Evolutionary conservation across 2,329 filamentous ascomycete species (phyloP).

Genomic region (Penicillium sp.): DNA sequence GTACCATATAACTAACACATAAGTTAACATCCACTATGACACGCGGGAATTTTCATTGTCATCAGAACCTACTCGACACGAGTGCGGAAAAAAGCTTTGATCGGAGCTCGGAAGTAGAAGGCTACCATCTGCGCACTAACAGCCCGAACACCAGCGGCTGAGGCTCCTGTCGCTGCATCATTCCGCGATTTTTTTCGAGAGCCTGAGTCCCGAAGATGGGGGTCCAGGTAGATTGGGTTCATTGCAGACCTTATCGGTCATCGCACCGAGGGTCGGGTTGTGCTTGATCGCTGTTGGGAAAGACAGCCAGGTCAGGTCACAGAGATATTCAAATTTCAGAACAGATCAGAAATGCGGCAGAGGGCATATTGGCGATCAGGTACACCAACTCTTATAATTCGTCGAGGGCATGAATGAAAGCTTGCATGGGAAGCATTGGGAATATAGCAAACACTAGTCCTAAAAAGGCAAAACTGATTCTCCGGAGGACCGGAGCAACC

Average conservation of each 20-base stretch:
- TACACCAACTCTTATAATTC: not conserved
- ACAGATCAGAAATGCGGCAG: not conserved
- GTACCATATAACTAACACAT: slow-evolving; percentile 52
- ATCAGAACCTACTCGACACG: slow-evolving; percentile 72
- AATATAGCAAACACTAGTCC: slow-evolving; percentile 11
- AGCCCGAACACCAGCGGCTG: slow-evolving; percentile 80
- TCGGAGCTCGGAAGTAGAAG: slow-evolving; percentile 88
- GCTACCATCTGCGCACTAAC: slow-evolving; percentile 79
- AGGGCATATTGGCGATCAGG: not conserved
- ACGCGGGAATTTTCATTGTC: not conserved
- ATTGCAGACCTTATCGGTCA: slow-evolving; percentile 9
- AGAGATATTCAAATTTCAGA: not conserved
- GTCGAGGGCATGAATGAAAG: not conserved
- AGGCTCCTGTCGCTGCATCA: slow-evolving; percentile 70
- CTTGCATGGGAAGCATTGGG: not conserved
- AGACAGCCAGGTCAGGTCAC: not conserved
- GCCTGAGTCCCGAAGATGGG: slow-evolving; percentile 18
- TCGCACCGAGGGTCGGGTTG: not conserved
- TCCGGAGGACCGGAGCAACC: slow-evolving; percentile 16
- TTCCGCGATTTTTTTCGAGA: slow-evolving; percentile 52
- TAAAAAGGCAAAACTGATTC: slow-evolving; percentile 21
- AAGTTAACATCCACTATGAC: slow-evolving; percentile 17
- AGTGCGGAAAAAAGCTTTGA: slow-evolving; percentile 89
- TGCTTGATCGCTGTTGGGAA: not conserved
- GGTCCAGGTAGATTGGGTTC: slow-evolving; percentile 18